These are phyloP conservation scores for Juglanconis sp. DNA, from an alignment of 2,329 filamentous ascomycete species.

Conservation along the genomic window DNA sequence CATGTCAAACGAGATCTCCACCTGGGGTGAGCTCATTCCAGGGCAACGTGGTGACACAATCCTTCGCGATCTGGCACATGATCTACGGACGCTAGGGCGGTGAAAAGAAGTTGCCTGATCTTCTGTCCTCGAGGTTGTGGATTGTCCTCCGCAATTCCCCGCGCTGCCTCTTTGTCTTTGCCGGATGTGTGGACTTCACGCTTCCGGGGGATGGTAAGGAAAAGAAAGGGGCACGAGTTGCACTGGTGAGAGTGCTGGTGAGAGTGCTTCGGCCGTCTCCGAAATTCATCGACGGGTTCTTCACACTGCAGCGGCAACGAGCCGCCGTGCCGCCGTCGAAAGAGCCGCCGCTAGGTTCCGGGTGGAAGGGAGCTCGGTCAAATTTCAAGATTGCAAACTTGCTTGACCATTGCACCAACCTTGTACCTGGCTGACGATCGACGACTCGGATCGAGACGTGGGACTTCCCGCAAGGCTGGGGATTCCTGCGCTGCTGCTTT, in stretches of 20 bases:
- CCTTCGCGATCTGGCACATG: not conserved
- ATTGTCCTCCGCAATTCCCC: no score
- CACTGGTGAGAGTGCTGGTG: no score
- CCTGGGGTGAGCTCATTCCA: not conserved
- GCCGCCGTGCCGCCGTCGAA: no score
- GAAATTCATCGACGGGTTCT: no score
- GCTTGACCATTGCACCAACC: not conserved
- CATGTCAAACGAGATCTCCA: not conserved
- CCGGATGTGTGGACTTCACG: no score
- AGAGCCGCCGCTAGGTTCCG: conserved; percentile 5
- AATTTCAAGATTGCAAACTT: not conserved
- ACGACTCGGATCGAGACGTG: conserved; percentile 11
- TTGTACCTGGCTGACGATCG: conserved; percentile 9
- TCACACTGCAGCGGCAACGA: no score
- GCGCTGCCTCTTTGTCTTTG: no score
- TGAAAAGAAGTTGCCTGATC: conserved; percentile 9
- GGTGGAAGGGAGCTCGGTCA: not conserved
- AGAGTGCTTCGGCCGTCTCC: no score
- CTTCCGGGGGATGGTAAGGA: no score
- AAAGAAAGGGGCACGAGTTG: no score
- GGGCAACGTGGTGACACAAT: conserved; percentile 5
- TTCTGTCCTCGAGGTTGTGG: not conserved
- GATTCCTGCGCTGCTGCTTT: conserved; percentile 6
- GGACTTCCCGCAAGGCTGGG: conserved; percentile 6
- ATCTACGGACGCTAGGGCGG: not conserved